These are phyloP conservation scores for Coccomyxa sp. DNA, from an alignment of 139 green algal genomes.

Conservation along the genomic window DNA sequence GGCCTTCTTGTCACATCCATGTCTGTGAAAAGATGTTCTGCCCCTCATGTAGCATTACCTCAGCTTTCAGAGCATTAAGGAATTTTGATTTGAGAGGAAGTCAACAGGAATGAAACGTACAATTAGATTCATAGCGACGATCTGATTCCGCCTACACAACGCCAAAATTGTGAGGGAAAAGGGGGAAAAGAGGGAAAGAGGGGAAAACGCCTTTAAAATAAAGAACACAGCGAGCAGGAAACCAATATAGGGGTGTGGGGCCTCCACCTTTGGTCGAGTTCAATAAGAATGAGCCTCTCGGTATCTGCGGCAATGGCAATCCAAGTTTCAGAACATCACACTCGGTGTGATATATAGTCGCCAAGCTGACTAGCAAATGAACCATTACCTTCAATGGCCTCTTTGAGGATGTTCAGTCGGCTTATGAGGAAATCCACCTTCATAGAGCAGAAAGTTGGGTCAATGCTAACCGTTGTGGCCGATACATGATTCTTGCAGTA, in stretches of 20 bases:
- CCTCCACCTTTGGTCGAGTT: background rate
- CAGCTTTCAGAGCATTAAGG: no score
- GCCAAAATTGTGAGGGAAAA: no score
- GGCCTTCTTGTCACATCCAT: no score
- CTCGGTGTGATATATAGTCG: no score
- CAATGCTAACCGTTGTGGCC: no score
- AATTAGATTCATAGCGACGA: background rate
- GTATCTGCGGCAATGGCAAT: background rate
- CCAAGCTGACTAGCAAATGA: no score
- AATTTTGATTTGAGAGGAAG: no score
- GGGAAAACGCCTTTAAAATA: no score
- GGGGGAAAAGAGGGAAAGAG: no score
- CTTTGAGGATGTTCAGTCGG: background rate
- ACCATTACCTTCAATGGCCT: background rate
- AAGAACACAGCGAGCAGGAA: background rate
- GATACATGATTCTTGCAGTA: no score
- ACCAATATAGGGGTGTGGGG: background rate
- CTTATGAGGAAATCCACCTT: background rate
- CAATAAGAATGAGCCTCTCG: background rate
- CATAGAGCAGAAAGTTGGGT: background rate
- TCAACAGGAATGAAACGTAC: background rate
- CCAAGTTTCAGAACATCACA: background rate
- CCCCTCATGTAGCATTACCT: no score
- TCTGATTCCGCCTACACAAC: background rate
- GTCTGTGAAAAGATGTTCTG: no score